Conservation (phyloP, 1,284 basidiomycete species). For the Coniferiporia sulphurascens region DNA sequence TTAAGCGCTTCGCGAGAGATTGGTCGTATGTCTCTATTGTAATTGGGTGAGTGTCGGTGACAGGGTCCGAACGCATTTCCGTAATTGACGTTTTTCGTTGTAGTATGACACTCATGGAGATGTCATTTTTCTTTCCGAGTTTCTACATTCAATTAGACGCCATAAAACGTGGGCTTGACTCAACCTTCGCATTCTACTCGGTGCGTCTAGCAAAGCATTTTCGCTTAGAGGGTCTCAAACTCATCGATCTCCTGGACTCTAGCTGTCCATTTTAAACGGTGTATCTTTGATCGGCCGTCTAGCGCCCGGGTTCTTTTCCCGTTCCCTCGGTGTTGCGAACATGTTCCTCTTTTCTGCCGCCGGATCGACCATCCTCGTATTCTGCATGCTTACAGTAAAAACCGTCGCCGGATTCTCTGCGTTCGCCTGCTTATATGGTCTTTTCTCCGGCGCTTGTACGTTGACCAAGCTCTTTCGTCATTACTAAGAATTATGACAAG, state of each 20-base stretch:
- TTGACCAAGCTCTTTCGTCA: background rate
- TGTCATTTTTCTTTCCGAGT: conserved; percentile 15
- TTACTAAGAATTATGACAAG: background rate
- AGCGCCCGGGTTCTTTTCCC: conserved; percentile 11
- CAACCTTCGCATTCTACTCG: conserved; percentile 18
- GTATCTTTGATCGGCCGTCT: conserved; percentile 10
- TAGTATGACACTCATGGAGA: conserved; percentile 7
- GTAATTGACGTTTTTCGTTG: background rate
- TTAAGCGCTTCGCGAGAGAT: conserved; percentile 13
- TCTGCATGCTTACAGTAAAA: conserved; percentile 23
- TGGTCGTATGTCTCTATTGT: conserved; percentile 13
- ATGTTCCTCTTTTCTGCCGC: conserved; percentile 9
- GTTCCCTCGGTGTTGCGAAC: conserved; percentile 11
- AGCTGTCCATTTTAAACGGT: conserved; percentile 17
- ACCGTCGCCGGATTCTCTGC: conserved; percentile 13
- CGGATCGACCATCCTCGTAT: conserved; percentile 19
- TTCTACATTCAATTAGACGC: conserved; percentile 20
- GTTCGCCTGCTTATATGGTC: conserved; percentile 21
- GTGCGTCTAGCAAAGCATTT: background rate
- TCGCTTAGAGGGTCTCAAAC: background rate
- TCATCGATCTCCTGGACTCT: background rate
- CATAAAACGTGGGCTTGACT: conserved; percentile 10
- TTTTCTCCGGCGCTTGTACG: conserved; percentile 23
- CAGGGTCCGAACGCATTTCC: background rate
- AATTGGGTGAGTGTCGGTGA: conserved; percentile 9